Evolutionary conservation across 2,329 filamentous ascomycete species (phyloP).

Genomic region (Colletotrichum camelliae): DNA sequence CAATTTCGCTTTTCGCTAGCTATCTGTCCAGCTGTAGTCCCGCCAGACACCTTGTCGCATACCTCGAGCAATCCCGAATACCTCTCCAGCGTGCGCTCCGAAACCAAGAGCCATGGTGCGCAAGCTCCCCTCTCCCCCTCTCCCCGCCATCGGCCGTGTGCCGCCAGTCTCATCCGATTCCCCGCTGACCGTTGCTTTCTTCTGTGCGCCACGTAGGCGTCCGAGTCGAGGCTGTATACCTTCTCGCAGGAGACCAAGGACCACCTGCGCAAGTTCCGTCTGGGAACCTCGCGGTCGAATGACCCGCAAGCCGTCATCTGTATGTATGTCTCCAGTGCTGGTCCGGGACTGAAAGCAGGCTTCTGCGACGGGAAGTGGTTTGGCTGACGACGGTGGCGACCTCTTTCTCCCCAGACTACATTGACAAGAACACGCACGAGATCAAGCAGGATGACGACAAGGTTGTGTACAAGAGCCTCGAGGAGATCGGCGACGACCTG

Average conservation of each 20-base stretch:
- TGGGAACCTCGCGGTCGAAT: constrained; percentile 86
- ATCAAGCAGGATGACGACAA: constrained; percentile 83
- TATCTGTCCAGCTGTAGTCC: background rate
- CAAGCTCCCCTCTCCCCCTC: background rate
- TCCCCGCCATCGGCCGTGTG: background rate
- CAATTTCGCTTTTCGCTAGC: background rate
- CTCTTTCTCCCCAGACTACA: constrained; percentile 68
- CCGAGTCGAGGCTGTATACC: constrained; percentile 88
- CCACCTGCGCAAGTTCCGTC: constrained; percentile 91
- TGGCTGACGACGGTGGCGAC: background rate
- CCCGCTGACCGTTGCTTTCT: background rate
- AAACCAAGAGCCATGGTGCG: constrained; percentile 1
- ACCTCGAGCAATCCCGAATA: background rate
- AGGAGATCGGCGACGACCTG: constrained; percentile 84
- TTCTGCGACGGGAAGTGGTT: background rate
- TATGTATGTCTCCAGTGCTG: constrained; percentile 59
- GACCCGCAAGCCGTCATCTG: constrained; percentile 92
- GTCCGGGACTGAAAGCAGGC: background rate
- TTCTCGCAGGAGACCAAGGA: constrained; percentile 91
- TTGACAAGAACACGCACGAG: constrained; percentile 89
- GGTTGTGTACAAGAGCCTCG: constrained; percentile 78
- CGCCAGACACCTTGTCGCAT: background rate
- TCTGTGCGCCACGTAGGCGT: constrained; percentile 50
- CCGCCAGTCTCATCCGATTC: background rate
- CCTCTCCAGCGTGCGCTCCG: background rate